Evolutionary conservation across 306 rosid species (phyloP).

Genomic region (Castanea mollissima): DNA sequence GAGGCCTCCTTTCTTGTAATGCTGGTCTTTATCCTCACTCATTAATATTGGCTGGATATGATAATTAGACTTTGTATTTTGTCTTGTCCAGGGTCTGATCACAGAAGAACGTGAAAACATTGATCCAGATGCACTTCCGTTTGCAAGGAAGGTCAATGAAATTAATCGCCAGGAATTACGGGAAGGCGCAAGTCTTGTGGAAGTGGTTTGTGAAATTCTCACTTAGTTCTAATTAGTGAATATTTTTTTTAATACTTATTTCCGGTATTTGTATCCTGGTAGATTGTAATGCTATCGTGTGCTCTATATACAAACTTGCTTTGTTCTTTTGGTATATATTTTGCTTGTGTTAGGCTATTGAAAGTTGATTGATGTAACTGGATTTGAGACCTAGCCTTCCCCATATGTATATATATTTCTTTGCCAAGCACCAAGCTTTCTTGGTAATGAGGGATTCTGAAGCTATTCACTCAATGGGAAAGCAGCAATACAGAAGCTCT

Average conservation of each 20-base stretch:
- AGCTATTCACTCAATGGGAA: not conserved
- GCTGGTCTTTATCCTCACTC: not conserved
- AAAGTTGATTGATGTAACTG: not conserved
- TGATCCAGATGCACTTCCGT: constrained; percentile 88
- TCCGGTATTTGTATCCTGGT: constrained; percentile 4
- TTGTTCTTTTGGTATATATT: not conserved
- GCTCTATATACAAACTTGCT: not conserved
- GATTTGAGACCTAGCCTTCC: not conserved
- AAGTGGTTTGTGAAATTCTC: constrained; percentile 75
- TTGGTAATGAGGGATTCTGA: not conserved
- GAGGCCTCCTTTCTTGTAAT: not conserved
- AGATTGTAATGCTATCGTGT: not conserved
- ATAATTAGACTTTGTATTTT: constrained; percentile 17
- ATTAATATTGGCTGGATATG: not conserved
- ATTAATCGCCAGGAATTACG: constrained; percentile 79
- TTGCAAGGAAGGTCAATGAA: constrained; percentile 85
- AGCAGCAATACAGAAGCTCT: not conserved
- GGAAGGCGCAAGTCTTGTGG: constrained; percentile 94
- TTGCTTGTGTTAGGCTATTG: not conserved
- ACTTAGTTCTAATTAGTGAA: not conserved
- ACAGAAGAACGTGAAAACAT: constrained; percentile 79
- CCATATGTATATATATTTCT: not conserved
- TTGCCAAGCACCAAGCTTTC: not conserved
- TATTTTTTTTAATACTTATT: too few species aligned
- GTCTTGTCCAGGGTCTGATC: constrained; percentile 75